Evolutionary conservation across 495 filamentous ascomycete genomes (phyloP).

Genomic region (Amorphotheca resinae): DNA sequence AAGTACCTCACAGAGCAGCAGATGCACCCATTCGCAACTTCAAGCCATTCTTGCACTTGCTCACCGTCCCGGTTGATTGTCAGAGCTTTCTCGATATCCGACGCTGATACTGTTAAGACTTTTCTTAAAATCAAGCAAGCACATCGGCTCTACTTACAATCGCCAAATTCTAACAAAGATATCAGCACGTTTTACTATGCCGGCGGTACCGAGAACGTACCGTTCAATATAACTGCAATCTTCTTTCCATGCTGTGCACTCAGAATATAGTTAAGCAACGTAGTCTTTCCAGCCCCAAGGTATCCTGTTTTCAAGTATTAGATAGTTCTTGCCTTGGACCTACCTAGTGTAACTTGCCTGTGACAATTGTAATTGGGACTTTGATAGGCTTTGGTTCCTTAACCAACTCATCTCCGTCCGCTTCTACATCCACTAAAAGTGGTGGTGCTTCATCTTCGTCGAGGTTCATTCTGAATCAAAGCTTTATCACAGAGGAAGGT

Average conservation of each 20-base stretch:
- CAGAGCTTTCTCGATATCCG: conserved; percentile 88
- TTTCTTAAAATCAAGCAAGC: not conserved
- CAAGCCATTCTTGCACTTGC: conserved; percentile 87
- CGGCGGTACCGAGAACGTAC: no score
- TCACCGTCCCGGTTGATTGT: conserved; percentile 78
- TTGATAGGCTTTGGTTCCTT: conserved; percentile 27
- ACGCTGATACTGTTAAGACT: conserved; percentile 40
- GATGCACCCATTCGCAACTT: conserved; percentile 92
- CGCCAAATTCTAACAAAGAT: conserved; percentile 89
- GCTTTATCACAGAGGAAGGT: not conserved
- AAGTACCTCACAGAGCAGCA: conserved; percentile 92
- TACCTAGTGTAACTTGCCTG: conserved; percentile 41
- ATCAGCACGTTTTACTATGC: no score
- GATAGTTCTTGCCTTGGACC: conserved; percentile 10
- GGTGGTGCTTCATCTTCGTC: conserved; percentile 66
- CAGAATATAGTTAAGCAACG: conserved; percentile 88
- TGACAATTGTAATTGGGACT: conserved; percentile 92
- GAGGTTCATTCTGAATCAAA: conserved; percentile 29
- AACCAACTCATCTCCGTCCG: conserved; percentile 30
- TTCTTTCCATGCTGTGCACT: conserved; percentile 90
- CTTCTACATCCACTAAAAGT: conserved; percentile 48
- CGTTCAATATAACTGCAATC: conserved; percentile 95
- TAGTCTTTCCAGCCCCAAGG: conserved; percentile 90
- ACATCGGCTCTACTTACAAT: conserved; percentile 57
- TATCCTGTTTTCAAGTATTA: conserved; percentile 39